Evolutionary conservation across 805 yeast species (phyloP).

Genomic region (Cyberlindnera euphorbiae): DNA sequence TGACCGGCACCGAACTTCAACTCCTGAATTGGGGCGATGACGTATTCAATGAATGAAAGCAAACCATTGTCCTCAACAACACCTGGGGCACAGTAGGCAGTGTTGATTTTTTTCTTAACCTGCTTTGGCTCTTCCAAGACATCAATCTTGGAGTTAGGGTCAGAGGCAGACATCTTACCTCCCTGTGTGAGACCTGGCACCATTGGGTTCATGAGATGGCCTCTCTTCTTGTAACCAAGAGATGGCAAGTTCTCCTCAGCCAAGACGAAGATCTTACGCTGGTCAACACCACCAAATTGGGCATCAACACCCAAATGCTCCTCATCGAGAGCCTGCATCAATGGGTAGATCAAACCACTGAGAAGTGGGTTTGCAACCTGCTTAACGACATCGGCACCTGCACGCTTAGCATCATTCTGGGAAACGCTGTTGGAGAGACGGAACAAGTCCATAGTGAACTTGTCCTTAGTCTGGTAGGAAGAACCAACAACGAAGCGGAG

Average conservation of each 20-base stretch:
- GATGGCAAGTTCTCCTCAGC: conserved; percentile 91
- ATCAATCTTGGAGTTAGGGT: conserved; percentile 96
- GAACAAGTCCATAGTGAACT: conserved; percentile 87
- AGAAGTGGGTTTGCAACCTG: conserved; percentile 93
- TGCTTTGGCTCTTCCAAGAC: conserved; percentile 81
- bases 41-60: conserved; percentile 78
- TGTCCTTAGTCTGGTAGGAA: conserved; percentile 73
- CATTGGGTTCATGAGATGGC: conserved; percentile 98
- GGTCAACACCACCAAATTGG: conserved; percentile 99
- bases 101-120: conserved; percentile 84
- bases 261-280: conserved; percentile 92
- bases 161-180: conserved; percentile 98
- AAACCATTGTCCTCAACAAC: conserved; percentile 87
- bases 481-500: conserved; percentile 83
- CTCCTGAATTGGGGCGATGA: conserved; percentile 80
- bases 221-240: conserved; percentile 94
- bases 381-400: conserved; percentile 99
- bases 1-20: conserved; percentile 54
- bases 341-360: conserved; percentile 91
- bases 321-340: conserved; percentile 98
- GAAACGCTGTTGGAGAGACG: conserved; percentile 78
- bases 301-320: conserved; percentile 83
- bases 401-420: conserved; percentile 95
- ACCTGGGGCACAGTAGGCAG: conserved; percentile 96
- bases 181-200: conserved; percentile 97